A percentile compares a stretch with the other conserved stretches of the same genome.
Conservation (phyloP, 371 early-diverging fungal genomes). For the Rhizopus microsporus region DNA sequence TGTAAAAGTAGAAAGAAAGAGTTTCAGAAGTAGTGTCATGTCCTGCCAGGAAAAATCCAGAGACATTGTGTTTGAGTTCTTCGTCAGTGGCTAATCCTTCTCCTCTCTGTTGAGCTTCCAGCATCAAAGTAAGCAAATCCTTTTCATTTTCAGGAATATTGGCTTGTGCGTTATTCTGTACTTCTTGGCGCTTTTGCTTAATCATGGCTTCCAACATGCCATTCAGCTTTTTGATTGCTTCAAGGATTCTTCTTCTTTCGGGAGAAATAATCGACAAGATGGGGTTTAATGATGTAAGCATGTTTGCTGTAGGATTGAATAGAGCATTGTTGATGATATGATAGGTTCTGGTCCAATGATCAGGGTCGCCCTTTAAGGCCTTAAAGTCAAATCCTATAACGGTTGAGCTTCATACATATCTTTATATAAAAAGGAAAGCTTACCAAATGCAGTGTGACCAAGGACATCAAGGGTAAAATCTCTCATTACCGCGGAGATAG, state of each 20-base stretch:
- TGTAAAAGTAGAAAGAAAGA: slow-evolving; percentile 28
- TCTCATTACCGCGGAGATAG: slow-evolving; percentile 21
- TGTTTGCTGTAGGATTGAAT: slow-evolving; percentile 14
- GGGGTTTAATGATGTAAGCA: slow-evolving; percentile 15
- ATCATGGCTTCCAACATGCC: slow-evolving; percentile 14
- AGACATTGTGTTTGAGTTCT: slow-evolving; percentile 7
- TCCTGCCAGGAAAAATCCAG: slow-evolving; percentile 6
- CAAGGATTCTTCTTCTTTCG: slow-evolving; percentile 32
- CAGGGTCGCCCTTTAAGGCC: slow-evolving; percentile 26
- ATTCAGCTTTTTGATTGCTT: slow-evolving; percentile 13
- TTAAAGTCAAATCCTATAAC: slow-evolving; percentile 32
- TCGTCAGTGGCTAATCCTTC: slow-evolving; percentile 10
- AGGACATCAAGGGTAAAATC: slow-evolving; percentile 37
- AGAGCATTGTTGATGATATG: slow-evolving; percentile 14
- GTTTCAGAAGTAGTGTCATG: slow-evolving; percentile 37
- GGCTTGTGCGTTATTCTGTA: not conserved
- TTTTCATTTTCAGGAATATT: slow-evolving; percentile 34
- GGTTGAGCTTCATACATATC: too few species aligned
- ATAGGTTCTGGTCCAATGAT: slow-evolving; percentile 33
- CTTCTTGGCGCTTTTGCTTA: slow-evolving; percentile 11
- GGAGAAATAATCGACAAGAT: slow-evolving; percentile 22
- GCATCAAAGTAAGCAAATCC: slow-evolving; percentile 50
- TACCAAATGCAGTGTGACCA: slow-evolving; percentile 41
- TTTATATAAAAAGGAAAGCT: not conserved
- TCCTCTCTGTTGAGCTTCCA: slow-evolving; percentile 17